Base-by-base conservation (phyloP, 2,329 filamentous ascomycete genomes). In the Amauroascus niger region DNA sequence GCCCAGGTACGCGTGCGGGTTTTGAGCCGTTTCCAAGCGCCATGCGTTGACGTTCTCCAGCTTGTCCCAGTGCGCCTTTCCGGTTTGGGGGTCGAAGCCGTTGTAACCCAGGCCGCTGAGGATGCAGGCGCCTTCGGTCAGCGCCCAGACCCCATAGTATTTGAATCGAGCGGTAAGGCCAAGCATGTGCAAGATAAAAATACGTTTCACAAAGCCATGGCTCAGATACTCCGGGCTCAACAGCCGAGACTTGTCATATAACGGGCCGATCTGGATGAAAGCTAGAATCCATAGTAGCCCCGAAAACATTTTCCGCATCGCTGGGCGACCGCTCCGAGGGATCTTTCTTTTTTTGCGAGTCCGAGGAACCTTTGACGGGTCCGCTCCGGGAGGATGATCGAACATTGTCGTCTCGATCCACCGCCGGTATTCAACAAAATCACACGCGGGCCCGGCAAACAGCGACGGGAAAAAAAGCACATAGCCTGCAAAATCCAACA, bases 341-440 rank as follows among this genome's bases (percentile, higher is more conserved):
- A 97, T 96, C 72, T 84, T 90, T 63, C 90, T 83, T 78, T 88
- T 88, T 76, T 90, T 93, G 46, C 89, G 81, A 0, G 89, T 95
- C 0, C 84, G 84, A 4, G 93, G 87, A 54, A 84, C 87, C 70
- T 91, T 94, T 24, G 85, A 78, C 0, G 89, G 88, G 62, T 95
- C 89, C n/a, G 86, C 79, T 9, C 83, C 84, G 1, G 84, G 77
- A 1, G 89, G 87, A 1, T 94, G 76, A 32, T 95, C 86, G 67
- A 98, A 98, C 84, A 98, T 95, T 60, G 84, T 86, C 2, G 88
- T 95, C 63, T 94, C 88, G 59, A 98, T 84, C 86, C 91, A 98
- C 49, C 84, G 82, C 52, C 82, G 83, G 71, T 97, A 98, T 65
- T 98, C 91, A 57, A 84, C 84, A 66, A 86, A 98, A 68, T 98